Evolutionary conservation across 2,329 filamentous ascomycete species (phyloP), one percentile per base, ranked within the genome.

Genomic region (Parascedosporium putredinis): DNA sequence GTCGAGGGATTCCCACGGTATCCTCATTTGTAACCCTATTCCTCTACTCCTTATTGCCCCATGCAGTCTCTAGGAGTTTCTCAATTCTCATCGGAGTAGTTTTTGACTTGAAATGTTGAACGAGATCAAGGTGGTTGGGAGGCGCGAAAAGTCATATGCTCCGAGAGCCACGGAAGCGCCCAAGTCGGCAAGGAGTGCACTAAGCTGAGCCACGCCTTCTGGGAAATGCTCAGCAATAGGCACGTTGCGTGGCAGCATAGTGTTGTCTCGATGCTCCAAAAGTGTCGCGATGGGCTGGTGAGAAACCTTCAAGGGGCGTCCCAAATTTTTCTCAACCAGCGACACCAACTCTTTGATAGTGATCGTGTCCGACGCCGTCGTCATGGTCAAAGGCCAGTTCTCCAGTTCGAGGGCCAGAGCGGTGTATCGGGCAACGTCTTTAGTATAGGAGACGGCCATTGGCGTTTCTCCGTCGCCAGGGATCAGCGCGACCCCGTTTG

Each of bases 371-470:
- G 57, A 52, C 6, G 50, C 59, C 1, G 58, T 62, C 3, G 56
- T 58, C 51, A 64, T 52, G 38, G 61, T 54, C 2, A 55, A 57
- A 22, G 61, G 58, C 62, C 62, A 65, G 40, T 51, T 44, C 1
- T 60, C 57, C 25, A 64, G 45, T 29, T 60, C 59, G 25, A 65
- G 58, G 9, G 60, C 57, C 7, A 60, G 49, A n/a, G 58, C 59
- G 8, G 58, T 51, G 47, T 64, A 64, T 22, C 58, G 55, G 14
- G 62, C 62, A 10, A 53, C 55, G 47, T 65, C 62, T 14, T 54
- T 61, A n/a, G 61, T 61, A 29, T 59, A 55, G 0, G 61, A 58
- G 58, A 62, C 61, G 42, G 57, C 58, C 60, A 65, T 63, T 43
- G 50, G 58, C 2, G 57, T 55, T 27, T 63, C 55, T 9, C 62